Conservation (phyloP, 495 filamentous ascomycete species). For the Penicillium odoratum region DNA sequence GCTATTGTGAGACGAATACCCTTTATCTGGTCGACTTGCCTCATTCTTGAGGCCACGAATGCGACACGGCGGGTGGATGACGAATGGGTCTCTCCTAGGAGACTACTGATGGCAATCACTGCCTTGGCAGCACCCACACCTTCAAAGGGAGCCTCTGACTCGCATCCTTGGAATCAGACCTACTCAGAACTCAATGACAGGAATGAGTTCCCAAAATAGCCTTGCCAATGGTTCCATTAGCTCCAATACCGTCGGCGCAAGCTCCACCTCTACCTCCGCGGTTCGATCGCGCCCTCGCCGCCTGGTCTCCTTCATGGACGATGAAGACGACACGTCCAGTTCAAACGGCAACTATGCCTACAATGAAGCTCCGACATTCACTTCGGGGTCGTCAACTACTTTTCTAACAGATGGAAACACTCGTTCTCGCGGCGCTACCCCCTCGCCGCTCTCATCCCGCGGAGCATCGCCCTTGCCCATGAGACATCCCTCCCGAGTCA, state of each 20-base stretch:
- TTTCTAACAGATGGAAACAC: slow-evolving; percentile 31
- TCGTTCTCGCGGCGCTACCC: slow-evolving; percentile 42
- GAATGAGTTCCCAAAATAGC: slow-evolving; percentile 49
- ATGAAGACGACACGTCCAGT: slow-evolving; percentile 29
- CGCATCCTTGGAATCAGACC: slow-evolving; percentile 18
- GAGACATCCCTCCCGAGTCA: slow-evolving; percentile 44
- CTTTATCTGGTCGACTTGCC: slow-evolving; percentile 3
- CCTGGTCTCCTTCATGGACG: slow-evolving; percentile 43
- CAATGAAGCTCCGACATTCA: slow-evolving; percentile 29
- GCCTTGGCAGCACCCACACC: slow-evolving; percentile 39
- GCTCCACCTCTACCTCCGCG: slow-evolving; percentile 37
- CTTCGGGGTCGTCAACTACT: slow-evolving; percentile 36
- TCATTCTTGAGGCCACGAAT: slow-evolving; percentile 33
- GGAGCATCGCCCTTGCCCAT: slow-evolving; percentile 49
- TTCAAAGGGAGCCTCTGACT: slow-evolving; percentile 29
- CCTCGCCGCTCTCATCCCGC: slow-evolving; percentile 46
- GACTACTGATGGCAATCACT: slow-evolving; percentile 45
- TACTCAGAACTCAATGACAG: slow-evolving; percentile 27
- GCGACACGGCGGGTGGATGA: slow-evolving; percentile 40
- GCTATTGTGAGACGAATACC: neutral
- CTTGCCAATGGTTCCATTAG: slow-evolving; percentile 40
- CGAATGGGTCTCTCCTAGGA: slow-evolving; percentile 46
- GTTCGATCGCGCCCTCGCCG: slow-evolving; percentile 48
- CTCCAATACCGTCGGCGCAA: slow-evolving; percentile 35
- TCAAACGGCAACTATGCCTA: slow-evolving; percentile 18